A percentile compares a stretch with the other conserved stretches of the same genome.
Evolutionary conservation across 1,284 basidiomycete species (phyloP).

Genomic region (Heterobasidion occidentale): DNA sequence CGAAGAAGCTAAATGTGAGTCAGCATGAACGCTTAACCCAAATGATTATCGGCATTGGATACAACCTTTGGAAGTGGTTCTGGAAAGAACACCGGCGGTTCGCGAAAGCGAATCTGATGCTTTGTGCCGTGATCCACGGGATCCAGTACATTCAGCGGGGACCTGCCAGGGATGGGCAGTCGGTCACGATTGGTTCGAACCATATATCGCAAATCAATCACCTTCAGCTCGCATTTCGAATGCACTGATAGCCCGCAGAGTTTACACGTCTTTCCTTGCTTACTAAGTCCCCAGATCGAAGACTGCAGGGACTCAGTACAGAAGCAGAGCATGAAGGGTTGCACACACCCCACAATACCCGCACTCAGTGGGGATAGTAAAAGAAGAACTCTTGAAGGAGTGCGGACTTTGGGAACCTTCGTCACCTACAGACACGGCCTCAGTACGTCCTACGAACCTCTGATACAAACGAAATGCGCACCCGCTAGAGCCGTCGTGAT

Average conservation of each 20-base stretch:
- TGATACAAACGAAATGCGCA: constrained; percentile 22
- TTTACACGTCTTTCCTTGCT: constrained; percentile 78
- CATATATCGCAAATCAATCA: constrained; percentile 17
- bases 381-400: constrained; percentile 74
- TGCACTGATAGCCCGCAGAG: constrained; percentile 77
- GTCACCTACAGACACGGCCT: constrained; percentile 43
- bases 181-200: neutral
- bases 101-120: constrained; percentile 7
- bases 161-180: constrained; percentile 34
- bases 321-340: neutral
- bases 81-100: constrained; percentile 10
- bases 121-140: constrained; percentile 13
- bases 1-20: constrained; percentile 4
- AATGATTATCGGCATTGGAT: neutral
- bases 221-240: constrained; percentile 79
- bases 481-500: constrained; percentile 48
- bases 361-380: constrained; percentile 77
- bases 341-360: constrained; percentile 66
- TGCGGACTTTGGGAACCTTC: constrained; percentile 65
- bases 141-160: constrained; percentile 59
- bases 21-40: constrained; percentile 5
- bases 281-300: constrained; percentile 79
- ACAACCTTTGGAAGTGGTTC: constrained; percentile 11
- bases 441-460: neutral
- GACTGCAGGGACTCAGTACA: constrained; percentile 32